These are phyloP conservation scores for Nannochloropsis salina DNA, from an alignment of 108 stramenopile genomes.

Conservation along the genomic window DNA sequence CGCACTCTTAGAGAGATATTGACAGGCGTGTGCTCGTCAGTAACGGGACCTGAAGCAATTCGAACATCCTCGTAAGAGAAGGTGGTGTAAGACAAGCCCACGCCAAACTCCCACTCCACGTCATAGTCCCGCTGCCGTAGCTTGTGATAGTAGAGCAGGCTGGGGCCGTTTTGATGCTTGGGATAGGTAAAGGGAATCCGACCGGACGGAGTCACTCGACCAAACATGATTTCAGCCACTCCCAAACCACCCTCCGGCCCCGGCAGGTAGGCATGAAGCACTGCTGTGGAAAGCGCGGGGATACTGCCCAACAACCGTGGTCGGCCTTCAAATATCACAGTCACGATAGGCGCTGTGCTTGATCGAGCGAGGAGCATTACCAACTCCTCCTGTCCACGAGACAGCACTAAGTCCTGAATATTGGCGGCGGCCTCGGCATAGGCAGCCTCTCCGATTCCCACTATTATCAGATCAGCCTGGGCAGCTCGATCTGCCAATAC, in stretches of 20 bases:
- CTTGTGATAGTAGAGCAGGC: constrained; percentile 46
- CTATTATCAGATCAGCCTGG: constrained; percentile 58
- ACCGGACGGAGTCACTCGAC: constrained; percentile 42
- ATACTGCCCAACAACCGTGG: constrained; percentile 34
- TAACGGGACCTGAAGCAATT: constrained; percentile 20
- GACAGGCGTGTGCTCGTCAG: constrained; percentile 25
- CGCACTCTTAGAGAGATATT: constrained; percentile 41
- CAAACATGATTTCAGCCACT: constrained; percentile 47
- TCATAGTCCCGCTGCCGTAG: constrained; percentile 22
- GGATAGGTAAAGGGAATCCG: constrained; percentile 53
- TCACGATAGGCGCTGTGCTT: constrained; percentile 28
- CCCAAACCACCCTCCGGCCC: constrained; percentile 40
- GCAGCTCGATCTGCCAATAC: not conserved
- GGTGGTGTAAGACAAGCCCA: constrained; percentile 47
- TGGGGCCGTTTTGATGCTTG: constrained; percentile 24
- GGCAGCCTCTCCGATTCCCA: constrained; percentile 69
- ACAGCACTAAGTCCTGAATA: constrained; percentile 59
- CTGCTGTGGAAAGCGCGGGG: not conserved
- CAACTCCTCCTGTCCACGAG: constrained; percentile 60
- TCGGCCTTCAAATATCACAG: constrained; percentile 47
- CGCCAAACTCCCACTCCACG: constrained; percentile 52
- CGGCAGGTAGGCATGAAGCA: constrained; percentile 11
- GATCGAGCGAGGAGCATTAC: constrained; percentile 39
- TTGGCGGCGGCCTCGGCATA: constrained; percentile 77
- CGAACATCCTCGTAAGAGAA: constrained; percentile 33